Percentiles rank a stretch among this genome's conserved stretches.
phyloP scores from a whole-genome alignment of 441 rosid species.

The Euphorbia schlechtendalii region DNA sequence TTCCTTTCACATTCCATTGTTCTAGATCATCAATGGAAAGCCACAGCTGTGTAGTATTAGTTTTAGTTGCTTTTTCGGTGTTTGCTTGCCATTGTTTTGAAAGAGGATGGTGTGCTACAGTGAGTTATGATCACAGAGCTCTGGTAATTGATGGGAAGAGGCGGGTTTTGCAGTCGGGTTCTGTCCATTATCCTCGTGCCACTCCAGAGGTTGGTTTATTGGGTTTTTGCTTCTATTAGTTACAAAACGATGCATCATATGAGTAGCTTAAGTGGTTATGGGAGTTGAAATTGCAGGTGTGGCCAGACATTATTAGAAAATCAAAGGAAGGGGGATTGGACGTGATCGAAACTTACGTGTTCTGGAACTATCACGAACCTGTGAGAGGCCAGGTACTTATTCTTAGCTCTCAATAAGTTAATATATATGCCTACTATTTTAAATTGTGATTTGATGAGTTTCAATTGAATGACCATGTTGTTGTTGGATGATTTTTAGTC shows the following conservation, averaged over 20 bases:
- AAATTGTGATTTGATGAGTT: neutral
- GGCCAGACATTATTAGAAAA: slow-evolving; percentile 60
- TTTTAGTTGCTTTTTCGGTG: slow-evolving; percentile 22
- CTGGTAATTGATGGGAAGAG: slow-evolving; percentile 58
- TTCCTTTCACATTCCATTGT: slow-evolving; percentile 6
- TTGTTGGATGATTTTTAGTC: neutral
- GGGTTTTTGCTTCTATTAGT: neutral
- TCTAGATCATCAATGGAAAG: slow-evolving; percentile 14
- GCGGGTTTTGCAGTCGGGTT: slow-evolving; percentile 57
- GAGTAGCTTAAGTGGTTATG: slow-evolving; percentile 3
- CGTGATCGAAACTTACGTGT: slow-evolving; percentile 60
- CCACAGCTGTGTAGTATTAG: slow-evolving; percentile 18
- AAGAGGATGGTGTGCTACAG: slow-evolving; percentile 24
- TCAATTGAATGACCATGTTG: neutral
- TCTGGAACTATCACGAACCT: slow-evolving; percentile 71
- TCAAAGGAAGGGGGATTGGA: slow-evolving; percentile 65
- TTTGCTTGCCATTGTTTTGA: slow-evolving; percentile 26
- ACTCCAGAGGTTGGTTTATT: slow-evolving; percentile 44
- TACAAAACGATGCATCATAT: neutral
- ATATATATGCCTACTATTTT: neutral
- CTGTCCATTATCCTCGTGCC: slow-evolving; percentile 54
- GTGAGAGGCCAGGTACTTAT: slow-evolving; percentile 49
- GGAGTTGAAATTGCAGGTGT: slow-evolving; percentile 34
- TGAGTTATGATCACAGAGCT: slow-evolving; percentile 54
- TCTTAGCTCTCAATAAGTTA: neutral